Evolutionary conservation across 805 yeast species (phyloP).

Genomic region (Wickerhamomyces queroliae): DNA sequence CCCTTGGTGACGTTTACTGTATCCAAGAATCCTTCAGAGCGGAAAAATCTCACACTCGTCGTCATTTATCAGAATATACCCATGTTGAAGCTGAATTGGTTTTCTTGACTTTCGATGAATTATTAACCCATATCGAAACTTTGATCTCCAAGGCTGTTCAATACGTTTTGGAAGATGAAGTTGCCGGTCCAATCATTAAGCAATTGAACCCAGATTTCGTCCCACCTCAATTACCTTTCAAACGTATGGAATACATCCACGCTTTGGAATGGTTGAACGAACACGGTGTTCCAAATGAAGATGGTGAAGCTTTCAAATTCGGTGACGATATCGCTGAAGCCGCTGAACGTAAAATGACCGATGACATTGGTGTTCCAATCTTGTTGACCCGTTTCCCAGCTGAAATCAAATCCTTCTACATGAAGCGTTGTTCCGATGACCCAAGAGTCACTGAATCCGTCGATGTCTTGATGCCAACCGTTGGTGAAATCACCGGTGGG

Average conservation of each 20-base stretch:
- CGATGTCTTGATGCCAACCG: slow-evolving; percentile 98
- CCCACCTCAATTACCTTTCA: slow-evolving; percentile 81
- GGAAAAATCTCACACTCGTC: slow-evolving; percentile 96
- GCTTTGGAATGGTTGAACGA: slow-evolving; percentile 97
- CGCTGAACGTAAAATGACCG: slow-evolving; percentile 98
- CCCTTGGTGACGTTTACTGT: slow-evolving; percentile 95
- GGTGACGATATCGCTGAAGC: slow-evolving; percentile 99
- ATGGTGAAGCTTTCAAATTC: slow-evolving; percentile 84
- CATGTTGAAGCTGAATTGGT: slow-evolving; percentile 95
- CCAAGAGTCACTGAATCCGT: slow-evolving; percentile 96
- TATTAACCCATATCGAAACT: slow-evolving; percentile 79
- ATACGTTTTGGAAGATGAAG: slow-evolving; percentile 81
- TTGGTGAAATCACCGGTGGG: slow-evolving; percentile 98
- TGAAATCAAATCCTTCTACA: slow-evolving; percentile 95
- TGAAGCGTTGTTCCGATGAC: slow-evolving; percentile 88
- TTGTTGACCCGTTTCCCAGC: slow-evolving; percentile 92
- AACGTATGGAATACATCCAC: slow-evolving; percentile 83
- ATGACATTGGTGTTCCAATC: slow-evolving; percentile 87
- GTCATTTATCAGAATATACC: slow-evolving; percentile 95
- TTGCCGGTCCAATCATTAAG: slow-evolving; percentile 83
- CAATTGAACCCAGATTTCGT: slow-evolving; percentile 90
- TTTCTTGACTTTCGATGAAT: slow-evolving; percentile 80
- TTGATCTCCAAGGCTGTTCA: slow-evolving; percentile 64
- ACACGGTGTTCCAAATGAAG: slow-evolving; percentile 91
- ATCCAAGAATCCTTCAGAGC: slow-evolving; percentile 99